Base-by-base conservation (phyloP, 805 yeast species). In the Wilhelminamyces savonicus region DNA sequence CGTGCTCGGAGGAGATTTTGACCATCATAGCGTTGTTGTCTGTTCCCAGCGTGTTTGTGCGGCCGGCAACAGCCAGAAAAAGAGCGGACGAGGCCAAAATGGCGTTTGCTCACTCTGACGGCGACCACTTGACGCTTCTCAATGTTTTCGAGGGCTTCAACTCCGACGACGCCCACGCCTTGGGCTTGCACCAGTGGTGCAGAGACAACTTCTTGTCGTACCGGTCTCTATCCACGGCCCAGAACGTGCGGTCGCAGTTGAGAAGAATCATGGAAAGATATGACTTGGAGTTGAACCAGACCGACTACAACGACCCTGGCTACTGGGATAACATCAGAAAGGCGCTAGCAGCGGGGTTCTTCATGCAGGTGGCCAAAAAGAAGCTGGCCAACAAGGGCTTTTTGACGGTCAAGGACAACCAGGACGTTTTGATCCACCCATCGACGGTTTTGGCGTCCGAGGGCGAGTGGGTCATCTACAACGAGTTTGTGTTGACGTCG, bases 281-380 rank as follows among this genome's bases (percentile, higher is more conserved):
- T 48, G 92, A 83, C 46, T 60, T 90, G 34, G 84, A 78, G 34
- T 59, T 92, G 31, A 68, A 72, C 35, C 74, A 86, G 27, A 79
- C 86, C 2, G 78, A 82, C 23, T 50, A 39, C 31, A 79, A 77
- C 46, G 66, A 69, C 39, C 74, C 73, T 29, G 50, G 53, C 24
- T 87, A 84, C 59, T 80, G 78, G 56, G 78, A 73, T 44, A 82
- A 85, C 46, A 78, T 92, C 40, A 71, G 94, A 34, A 83, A 82
- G 54, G 95, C 97, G 0, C 59, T 92, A 35, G 71, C 85, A 4
- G 74, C 85, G n/a, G 98, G 98, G 2, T 88, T 87, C 56, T 92
- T 92, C 66, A 88, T 92, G 97, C 98, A 92, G 64, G 94, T 84
- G 32, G 97, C 97, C 20, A 92, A 88, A 63, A 85, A 84, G 66